Evolutionary conservation across 345 rosid species (phyloP), one percentile per base, ranked within the genome.

Genomic region (Eucalyptus tenuipes): DNA sequence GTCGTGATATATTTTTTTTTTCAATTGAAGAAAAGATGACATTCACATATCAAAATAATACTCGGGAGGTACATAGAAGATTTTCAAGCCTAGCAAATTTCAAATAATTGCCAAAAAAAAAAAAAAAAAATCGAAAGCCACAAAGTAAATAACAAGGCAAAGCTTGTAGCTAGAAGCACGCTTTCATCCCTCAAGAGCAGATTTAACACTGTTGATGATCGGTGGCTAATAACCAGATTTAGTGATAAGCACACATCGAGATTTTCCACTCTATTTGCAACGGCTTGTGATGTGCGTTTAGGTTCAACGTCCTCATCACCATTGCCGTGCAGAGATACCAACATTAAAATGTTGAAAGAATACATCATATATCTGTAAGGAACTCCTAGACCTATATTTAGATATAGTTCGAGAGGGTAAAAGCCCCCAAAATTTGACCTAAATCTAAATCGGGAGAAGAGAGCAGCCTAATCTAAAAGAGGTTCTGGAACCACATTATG

Each of bases 131-230:
- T 22, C 13, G 0, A 0, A 55, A 55, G 61, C 29, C 5, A 55
- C 27, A 55, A 55, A 22, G 13, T 24, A 55, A 55, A 55, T 55
- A 55, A 55, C 1, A 55, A 55, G 27, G 1, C 61, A 55, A 5
- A 55, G 0, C 12, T 55, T 22, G 61, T 24, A 22, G 61, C 27
- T 55, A 55, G 0, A 55, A 9, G 61, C 61, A 55, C 0, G 0
- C 61, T 55, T 55, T 55, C 61, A 55, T 55, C 61, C 61, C 61
- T 55, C 61, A 55, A 22, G 61, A 55, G 22, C 1, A 55, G 1
- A 55, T 55, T 55, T 55, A 24, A 55, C 25, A 55, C 1, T 10
- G 27, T 0, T 5, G 0, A 55, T 0, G 6, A 55, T 55, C 0
- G 0, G 1, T 10, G 61, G 29, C 61, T 3, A 0, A 55, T 55